Evolutionary conservation across 1,284 basidiomycete species (phyloP).

Genomic region (Cutaneotrichosporon sp.): DNA sequence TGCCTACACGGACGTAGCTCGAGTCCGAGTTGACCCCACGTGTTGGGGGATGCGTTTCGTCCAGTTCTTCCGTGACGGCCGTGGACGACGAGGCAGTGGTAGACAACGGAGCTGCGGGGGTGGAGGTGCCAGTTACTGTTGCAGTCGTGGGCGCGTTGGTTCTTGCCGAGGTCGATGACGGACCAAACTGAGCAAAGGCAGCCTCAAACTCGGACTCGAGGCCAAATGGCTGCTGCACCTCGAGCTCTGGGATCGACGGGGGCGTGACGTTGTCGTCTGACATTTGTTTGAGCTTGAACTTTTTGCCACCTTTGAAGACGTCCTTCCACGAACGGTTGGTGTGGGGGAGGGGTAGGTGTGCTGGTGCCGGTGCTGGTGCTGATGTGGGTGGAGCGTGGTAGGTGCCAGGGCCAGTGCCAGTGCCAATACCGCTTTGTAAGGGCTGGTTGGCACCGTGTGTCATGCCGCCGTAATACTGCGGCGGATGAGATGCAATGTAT

Average conservation of each 20-base stretch:
- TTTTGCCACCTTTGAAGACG: constrained; percentile 18
- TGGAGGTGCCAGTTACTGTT: background rate
- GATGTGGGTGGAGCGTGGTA: background rate
- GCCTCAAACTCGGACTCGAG: constrained; percentile 22
- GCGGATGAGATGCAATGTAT: constrained; percentile 3
- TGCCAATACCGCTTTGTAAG: background rate
- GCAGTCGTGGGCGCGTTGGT: background rate
- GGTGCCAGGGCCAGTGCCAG: background rate
- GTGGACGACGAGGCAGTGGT: constrained; percentile 10
- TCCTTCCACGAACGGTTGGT: constrained; percentile 6
- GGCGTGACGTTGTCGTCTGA: constrained; percentile 8
- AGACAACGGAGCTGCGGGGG: background rate
- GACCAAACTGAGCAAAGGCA: constrained; percentile 9
- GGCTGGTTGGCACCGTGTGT: background rate
- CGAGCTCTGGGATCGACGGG: constrained; percentile 24
- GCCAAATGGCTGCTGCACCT: constrained; percentile 20
- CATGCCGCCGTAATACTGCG: constrained; percentile 3
- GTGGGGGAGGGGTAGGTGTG: background rate
- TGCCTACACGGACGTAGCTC: constrained; percentile 10
- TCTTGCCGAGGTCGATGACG: background rate
- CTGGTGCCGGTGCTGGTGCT: background rate
- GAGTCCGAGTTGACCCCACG: constrained; percentile 13
- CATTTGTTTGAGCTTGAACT: constrained; percentile 4
- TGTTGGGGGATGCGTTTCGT: constrained; percentile 6
- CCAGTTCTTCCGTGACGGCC: constrained; percentile 6